These are phyloP conservation scores for Exophiala oligosperma DNA, from an alignment of 2,329 filamentous ascomycete species.

Conservation along the genomic window DNA sequence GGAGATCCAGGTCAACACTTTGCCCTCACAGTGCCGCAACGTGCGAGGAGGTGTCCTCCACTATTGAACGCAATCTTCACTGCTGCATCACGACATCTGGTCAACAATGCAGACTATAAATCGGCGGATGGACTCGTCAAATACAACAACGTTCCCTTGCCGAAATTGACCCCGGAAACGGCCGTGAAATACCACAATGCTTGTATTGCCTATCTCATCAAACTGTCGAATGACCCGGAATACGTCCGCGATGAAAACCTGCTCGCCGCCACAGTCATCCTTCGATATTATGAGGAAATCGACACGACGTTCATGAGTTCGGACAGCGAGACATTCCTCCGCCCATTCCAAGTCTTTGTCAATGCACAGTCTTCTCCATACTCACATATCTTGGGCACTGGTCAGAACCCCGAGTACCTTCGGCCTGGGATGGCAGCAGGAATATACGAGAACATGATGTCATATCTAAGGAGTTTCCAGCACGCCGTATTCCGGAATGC, in stretches of 20 bases:
- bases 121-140: conserved; percentile 17
- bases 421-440: conserved; percentile 13
- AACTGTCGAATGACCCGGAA: conserved; percentile 35
- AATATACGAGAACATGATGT: conserved; percentile 13
- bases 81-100: conserved; percentile 26
- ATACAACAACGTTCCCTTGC: conserved; percentile 24
- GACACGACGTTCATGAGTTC: conserved; percentile 47
- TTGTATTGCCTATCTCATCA: conserved; percentile 32
- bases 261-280: conserved; percentile 57
- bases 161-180: conserved; percentile 27
- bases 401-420: conserved; percentile 14
- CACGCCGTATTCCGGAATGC: conserved; percentile 28
- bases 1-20: conserved; percentile 28
- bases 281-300: conserved; percentile 60
- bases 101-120: conserved; percentile 16
- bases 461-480: conserved; percentile 27
- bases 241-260: conserved; percentile 52
- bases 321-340: conserved; percentile 27
- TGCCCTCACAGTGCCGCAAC: conserved; percentile 26
- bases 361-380: conserved; percentile 26
- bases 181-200: conserved; percentile 32
- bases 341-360: conserved; percentile 27
- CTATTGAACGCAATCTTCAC: conserved; percentile 31
- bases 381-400: conserved; percentile 13
- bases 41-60: conserved; percentile 26